Evolutionary conservation across 345 rosid species (phyloP).

Genomic region (Barbarea vulgaris): DNA sequence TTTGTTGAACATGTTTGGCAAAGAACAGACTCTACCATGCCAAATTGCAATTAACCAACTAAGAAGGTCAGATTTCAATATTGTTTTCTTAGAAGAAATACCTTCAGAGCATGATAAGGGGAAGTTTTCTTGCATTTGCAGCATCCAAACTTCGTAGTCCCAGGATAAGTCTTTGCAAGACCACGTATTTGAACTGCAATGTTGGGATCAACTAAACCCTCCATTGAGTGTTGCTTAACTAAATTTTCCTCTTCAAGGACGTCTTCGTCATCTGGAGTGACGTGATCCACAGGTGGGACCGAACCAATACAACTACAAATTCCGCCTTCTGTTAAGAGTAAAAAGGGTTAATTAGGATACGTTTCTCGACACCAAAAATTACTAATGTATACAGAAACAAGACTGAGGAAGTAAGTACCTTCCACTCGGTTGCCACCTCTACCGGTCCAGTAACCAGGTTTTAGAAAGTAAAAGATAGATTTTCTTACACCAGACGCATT

Average conservation of each 20-base stretch:
- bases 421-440: slow-evolving; percentile 71
- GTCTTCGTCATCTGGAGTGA: slow-evolving; percentile 77
- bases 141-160: slow-evolving; percentile 57
- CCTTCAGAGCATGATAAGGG: slow-evolving; percentile 83
- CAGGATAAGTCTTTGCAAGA: slow-evolving; percentile 76
- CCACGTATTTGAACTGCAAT: slow-evolving; percentile 86
- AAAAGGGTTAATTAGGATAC: background rate
- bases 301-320: slow-evolving; percentile 76
- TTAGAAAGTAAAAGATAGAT: slow-evolving; percentile 70
- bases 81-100: slow-evolving; percentile 29
- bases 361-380: background rate
- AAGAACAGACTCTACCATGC: background rate
- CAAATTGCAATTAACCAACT: background rate
- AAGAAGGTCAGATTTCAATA: background rate
- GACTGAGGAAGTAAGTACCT: slow-evolving; percentile 55
- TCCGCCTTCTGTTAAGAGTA: slow-evolving; percentile 69
- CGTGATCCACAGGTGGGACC: slow-evolving; percentile 55
- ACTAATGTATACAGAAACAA: slow-evolving; percentile 11
- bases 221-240: slow-evolving; percentile 59
- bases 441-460: slow-evolving; percentile 87
- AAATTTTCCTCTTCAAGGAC: slow-evolving; percentile 78
- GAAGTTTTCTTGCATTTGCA: slow-evolving; percentile 82
- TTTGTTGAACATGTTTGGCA: background rate
- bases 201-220: slow-evolving; percentile 54
- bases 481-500: slow-evolving; percentile 83